Evolutionary conservation across 345 rosid genomes (phyloP).

Genomic region (Arabis alpina): DNA sequence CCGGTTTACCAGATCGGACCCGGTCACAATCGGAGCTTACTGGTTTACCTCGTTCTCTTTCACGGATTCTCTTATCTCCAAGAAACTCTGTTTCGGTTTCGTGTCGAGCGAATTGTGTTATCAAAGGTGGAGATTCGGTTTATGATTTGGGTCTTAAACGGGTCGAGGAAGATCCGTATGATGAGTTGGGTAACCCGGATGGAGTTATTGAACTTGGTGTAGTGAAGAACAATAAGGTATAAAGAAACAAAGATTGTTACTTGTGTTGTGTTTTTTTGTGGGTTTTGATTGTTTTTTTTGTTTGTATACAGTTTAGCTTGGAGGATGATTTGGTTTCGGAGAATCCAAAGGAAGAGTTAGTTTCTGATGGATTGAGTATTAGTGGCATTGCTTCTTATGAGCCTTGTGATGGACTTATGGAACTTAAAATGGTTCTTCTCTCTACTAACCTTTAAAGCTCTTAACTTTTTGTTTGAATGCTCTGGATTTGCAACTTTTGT

Average conservation of each 20-base stretch:
- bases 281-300: constrained; percentile 9
- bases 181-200: constrained; percentile 62
- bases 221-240: constrained; percentile 56
- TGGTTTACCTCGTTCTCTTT: constrained; percentile 58
- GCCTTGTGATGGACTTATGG: constrained; percentile 71
- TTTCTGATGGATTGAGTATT: constrained; percentile 54
- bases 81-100: constrained; percentile 63
- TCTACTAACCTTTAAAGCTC: neutral
- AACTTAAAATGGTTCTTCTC: constrained; percentile 69
- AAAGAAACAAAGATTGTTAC: neutral
- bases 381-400: constrained; percentile 71
- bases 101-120: constrained; percentile 54
- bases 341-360: constrained; percentile 54
- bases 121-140: constrained; percentile 60
- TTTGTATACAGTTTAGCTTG: constrained; percentile 2
- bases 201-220: constrained; percentile 83
- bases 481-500: neutral
- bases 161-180: constrained; percentile 71
- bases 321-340: constrained; percentile 56
- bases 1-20: constrained; percentile 45
- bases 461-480: neutral
- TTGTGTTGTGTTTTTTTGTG: constrained; percentile 58
- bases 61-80: constrained; percentile 72
- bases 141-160: constrained; percentile 57
- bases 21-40: constrained; percentile 61